Conservation (phyloP, 768 basidiomycete species). For the Serendipita sp. region DNA sequence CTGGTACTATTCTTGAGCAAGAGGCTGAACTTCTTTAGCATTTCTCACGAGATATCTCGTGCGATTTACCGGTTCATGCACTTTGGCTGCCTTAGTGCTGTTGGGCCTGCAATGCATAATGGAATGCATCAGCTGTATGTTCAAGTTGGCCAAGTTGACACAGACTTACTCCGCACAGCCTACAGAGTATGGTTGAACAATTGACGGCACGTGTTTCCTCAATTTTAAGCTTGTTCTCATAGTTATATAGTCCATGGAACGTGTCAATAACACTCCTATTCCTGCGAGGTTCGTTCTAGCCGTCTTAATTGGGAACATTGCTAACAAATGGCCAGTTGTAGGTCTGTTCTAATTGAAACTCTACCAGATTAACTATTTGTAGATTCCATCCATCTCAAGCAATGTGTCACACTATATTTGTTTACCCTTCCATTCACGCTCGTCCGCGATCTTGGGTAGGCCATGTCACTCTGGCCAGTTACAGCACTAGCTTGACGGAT, state of each 20-base stretch:
- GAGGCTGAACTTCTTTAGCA: conserved; percentile 25
- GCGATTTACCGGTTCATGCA: conserved; percentile 56
- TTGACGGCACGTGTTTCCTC: conserved; percentile 27
- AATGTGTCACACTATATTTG: conserved; percentile 86
- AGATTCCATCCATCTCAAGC: conserved; percentile 86
- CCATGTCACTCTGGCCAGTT: not conserved
- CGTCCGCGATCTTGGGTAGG: conserved; percentile 45
- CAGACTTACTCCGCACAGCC: conserved; percentile 23
- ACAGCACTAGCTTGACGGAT: not conserved
- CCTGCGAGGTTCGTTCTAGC: conserved; percentile 25
- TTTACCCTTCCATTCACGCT: conserved; percentile 81
- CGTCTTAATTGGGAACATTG: conserved; percentile 30
- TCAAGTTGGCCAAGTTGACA: not conserved
- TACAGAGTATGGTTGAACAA: conserved; percentile 72
- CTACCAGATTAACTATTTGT: not conserved
- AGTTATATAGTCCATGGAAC: conserved; percentile 47
- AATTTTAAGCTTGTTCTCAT: conserved; percentile 6
- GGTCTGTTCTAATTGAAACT: too few species aligned
- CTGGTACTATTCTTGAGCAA: not conserved
- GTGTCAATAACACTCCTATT: conserved; percentile 78
- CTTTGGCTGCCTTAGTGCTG: conserved; percentile 70
- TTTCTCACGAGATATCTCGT: conserved; percentile 64
- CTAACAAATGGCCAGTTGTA: too few species aligned
- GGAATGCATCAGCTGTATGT: conserved; percentile 25
- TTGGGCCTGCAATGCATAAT: conserved; percentile 52